Conservation (phyloP, 495 filamentous ascomycete species). For the Aspergillus diversus region DNA sequence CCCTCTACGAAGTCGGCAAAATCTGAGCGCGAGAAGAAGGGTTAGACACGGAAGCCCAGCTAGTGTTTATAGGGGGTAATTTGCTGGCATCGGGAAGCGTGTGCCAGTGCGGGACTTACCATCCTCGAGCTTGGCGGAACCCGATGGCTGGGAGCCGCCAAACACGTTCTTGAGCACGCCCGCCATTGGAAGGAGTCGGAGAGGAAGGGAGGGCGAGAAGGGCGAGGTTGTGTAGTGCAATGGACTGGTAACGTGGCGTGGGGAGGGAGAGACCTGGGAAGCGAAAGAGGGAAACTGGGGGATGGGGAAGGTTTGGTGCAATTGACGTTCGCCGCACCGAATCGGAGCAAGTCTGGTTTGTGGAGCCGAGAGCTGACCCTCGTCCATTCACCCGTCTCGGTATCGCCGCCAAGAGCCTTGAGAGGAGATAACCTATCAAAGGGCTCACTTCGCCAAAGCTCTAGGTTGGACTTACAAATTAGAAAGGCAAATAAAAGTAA, state of each 20-base stretch:
- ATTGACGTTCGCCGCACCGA: constrained; percentile 34
- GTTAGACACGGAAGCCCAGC: constrained; percentile 6
- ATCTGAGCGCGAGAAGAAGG: constrained; percentile 47
- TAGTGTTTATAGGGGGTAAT: constrained; percentile 17
- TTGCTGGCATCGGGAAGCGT: neutral
- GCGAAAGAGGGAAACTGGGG: constrained; percentile 23
- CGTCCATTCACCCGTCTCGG: constrained; percentile 11
- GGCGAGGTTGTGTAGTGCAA: neutral
- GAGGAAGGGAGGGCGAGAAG: constrained; percentile 17
- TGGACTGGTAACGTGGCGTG: constrained; percentile 28
- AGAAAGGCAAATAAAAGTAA: neutral
- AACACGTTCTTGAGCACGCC: constrained; percentile 69
- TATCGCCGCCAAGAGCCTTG: constrained; percentile 15
- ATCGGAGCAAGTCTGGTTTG: constrained; percentile 22
- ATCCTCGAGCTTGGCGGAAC: constrained; percentile 58
- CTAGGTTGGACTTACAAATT: neutral
- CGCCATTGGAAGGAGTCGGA: constrained; percentile 54
- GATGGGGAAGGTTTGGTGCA: constrained; percentile 21
- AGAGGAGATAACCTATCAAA: constrained; percentile 13
- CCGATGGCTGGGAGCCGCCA: constrained; percentile 62
- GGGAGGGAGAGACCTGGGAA: constrained; percentile 20
- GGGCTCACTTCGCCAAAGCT: neutral
- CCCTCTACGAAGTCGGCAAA: constrained; percentile 79
- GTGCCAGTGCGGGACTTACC: constrained; percentile 49
- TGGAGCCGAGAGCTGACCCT: constrained; percentile 23